Evolutionary conservation across 208 protist genomes (phyloP).

Genomic region (Leishmania gerbilli): DNA sequence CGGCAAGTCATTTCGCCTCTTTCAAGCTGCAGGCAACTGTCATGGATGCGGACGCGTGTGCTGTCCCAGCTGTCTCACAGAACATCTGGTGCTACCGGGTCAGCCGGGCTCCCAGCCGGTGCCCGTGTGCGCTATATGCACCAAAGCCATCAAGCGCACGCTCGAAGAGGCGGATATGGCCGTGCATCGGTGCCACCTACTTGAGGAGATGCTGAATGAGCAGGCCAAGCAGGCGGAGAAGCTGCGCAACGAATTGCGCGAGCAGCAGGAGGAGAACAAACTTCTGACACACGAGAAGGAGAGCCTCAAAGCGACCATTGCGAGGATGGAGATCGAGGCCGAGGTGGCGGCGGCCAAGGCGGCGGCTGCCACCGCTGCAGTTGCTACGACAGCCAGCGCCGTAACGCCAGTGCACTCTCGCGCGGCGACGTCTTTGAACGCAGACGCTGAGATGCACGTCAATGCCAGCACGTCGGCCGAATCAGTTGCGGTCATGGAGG

Average conservation of each 20-base stretch:
- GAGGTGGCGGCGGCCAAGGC: conserved; percentile 37
- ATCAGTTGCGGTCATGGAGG: conserved; percentile 12
- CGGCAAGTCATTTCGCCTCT: conserved; percentile 43
- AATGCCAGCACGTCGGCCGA: not conserved
- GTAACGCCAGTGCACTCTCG: not conserved
- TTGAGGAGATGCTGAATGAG: conserved; percentile 58
- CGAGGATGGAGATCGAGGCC: conserved; percentile 38
- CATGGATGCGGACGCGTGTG: conserved; percentile 58
- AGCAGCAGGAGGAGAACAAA: conserved; percentile 59
- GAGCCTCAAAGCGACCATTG: conserved; percentile 37
- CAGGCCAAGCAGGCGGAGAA: conserved; percentile 45
- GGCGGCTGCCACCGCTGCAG: conserved; percentile 9
- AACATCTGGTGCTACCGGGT: conserved; percentile 47
- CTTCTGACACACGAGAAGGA: conserved; percentile 40
- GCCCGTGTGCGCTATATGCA: conserved; percentile 54
- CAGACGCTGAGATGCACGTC: not conserved
- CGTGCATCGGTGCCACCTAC: conserved; percentile 42
- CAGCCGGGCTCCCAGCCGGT: conserved; percentile 37
- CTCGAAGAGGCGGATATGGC: conserved; percentile 52
- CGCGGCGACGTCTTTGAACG: conserved; percentile 3
- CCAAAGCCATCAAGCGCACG: conserved; percentile 36
- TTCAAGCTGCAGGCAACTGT: conserved; percentile 50
- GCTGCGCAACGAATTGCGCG: conserved; percentile 37
- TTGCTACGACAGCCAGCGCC: not conserved
- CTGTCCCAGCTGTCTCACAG: conserved; percentile 52